A percentile compares a stretch with the other conserved stretches of the same genome.
These are phyloP conservation scores for Iodosphaeria phyllophila DNA, from an alignment of 2,329 filamentous ascomycete genomes.

Conservation along the genomic window DNA sequence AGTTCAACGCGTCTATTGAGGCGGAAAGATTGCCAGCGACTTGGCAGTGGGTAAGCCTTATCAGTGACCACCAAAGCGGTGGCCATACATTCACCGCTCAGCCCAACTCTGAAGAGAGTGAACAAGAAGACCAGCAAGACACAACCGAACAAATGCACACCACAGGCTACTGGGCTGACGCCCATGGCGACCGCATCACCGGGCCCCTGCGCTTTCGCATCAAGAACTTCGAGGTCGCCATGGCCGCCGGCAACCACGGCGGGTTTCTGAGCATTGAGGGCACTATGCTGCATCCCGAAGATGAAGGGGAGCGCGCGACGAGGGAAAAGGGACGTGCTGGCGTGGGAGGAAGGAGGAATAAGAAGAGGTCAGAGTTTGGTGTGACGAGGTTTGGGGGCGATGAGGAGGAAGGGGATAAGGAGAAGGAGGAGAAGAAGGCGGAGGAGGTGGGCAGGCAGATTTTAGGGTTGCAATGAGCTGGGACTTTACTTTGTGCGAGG, in stretches of 20 bases:
- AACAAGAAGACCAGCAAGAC: slow-evolving; percentile 26
- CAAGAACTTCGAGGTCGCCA: slow-evolving; percentile 69
- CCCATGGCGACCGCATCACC: slow-evolving; percentile 46
- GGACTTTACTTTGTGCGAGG: too few relatives aligned
- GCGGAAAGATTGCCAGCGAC: slow-evolving; percentile 51
- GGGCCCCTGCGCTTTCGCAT: slow-evolving; percentile 62
- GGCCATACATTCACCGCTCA: slow-evolving; percentile 15
- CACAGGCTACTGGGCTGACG: slow-evolving; percentile 61
- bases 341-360: slow-evolving; percentile 8
- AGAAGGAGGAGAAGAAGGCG: slow-evolving; percentile 12
- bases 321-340: slow-evolving; percentile 27
- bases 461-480: too few relatives aligned
- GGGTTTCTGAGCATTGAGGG: slow-evolving; percentile 77
- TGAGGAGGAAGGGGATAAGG: slow-evolving; percentile 23
- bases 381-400: slow-evolving; percentile 34
- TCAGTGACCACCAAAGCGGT: slow-evolving; percentile 18
- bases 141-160: slow-evolving; percentile 32
- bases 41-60: slow-evolving; percentile 64
- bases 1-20: slow-evolving; percentile 82
- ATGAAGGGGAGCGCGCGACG: slow-evolving; percentile 40
- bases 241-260: slow-evolving; percentile 52
- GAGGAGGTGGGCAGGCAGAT: too few relatives aligned
- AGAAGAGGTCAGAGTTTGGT: slow-evolving; percentile 29
- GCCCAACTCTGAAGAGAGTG: slow-evolving; percentile 10
- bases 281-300: slow-evolving; percentile 56